Conservation (phyloP, 176 grass and related monocot genomes). For the Musa schizocarpa region DNA sequence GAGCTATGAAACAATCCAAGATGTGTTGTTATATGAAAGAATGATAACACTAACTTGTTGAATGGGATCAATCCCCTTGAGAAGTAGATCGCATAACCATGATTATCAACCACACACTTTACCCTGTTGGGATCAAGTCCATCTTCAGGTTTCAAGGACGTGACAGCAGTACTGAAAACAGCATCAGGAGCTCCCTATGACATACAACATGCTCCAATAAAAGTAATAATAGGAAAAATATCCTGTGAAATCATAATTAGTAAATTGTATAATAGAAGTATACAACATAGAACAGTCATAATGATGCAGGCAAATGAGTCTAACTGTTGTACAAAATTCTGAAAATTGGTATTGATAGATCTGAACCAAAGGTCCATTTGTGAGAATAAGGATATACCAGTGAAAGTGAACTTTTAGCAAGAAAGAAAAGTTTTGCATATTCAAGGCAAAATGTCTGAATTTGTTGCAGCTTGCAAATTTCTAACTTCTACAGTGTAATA, state of each 20-base stretch:
- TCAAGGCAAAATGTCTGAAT: background rate
- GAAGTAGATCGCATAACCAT: conserved; percentile 93
- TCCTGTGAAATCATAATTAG: background rate
- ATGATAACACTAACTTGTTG: conserved; percentile 58
- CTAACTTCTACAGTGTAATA: background rate
- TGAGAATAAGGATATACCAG: background rate
- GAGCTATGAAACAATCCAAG: background rate
- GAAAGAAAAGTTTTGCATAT: background rate
- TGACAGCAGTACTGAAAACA: conserved; percentile 91
- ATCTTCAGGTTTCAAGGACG: conserved; percentile 77
- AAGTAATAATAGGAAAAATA: background rate
- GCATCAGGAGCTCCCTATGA: conserved; percentile 78
- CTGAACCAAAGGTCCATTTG: background rate
- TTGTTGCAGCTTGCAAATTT: background rate
- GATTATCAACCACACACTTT: conserved; percentile 87
- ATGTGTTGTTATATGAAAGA: background rate
- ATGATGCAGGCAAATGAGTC: background rate
- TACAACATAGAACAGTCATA: background rate
- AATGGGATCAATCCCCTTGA: conserved; percentile 89
- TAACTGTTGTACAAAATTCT: background rate
- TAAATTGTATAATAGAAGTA: background rate
- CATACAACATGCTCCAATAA: background rate
- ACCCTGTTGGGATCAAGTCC: conserved; percentile 79
- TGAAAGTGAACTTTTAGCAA: background rate
- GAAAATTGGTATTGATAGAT: background rate